These are phyloP conservation scores for Phytophthora aleatoria DNA, from an alignment of 352 stramenopile genomes.

Conservation along the genomic window DNA sequence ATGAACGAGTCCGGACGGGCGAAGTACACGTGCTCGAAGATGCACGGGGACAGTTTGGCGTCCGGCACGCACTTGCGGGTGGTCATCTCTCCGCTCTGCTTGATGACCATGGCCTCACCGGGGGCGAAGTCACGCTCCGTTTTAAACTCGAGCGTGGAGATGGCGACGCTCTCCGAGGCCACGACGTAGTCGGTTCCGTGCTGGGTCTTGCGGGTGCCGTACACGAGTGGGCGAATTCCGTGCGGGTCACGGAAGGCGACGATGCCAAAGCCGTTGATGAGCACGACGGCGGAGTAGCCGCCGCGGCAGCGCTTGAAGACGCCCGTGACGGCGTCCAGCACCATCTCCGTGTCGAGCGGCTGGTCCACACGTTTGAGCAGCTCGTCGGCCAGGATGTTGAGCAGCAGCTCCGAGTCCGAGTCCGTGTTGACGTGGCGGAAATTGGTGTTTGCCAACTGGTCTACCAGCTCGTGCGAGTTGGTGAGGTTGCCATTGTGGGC, in stretches of 20 bases:
- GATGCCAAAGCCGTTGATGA: conserved; percentile 98
- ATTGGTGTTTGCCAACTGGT: conserved; percentile 92
- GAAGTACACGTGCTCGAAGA: conserved; percentile 99
- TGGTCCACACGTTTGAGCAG: conserved; percentile 85
- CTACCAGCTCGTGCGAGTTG: conserved; percentile 96
- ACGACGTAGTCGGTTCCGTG: conserved; percentile 94
- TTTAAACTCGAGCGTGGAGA: conserved; percentile 98
- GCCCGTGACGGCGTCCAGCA: conserved; percentile 90
- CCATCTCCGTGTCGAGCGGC: conserved; percentile 71
- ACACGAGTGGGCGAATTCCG: conserved; percentile 97
- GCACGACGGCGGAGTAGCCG: conserved; percentile 96
- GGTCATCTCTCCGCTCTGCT: conserved; percentile 84
- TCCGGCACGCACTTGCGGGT: conserved; percentile 82
- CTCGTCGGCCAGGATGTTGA: conserved; percentile 99
- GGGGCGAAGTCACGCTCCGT: conserved; percentile 95
- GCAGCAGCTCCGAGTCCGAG: conserved; percentile 98
- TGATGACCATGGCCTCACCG: conserved; percentile 97
- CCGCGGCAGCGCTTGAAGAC: conserved; percentile 96
- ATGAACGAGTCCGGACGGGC: conserved; percentile 98
- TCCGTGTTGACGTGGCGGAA: conserved; percentile 98
- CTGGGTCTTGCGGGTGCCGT: conserved; percentile 86
- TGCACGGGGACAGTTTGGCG: conserved; percentile 92
- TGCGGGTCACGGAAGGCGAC: conserved; percentile 98
- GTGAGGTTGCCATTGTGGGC: conserved; percentile 99
- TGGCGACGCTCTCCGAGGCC: conserved; percentile 97